Evolutionary conservation across 352 stramenopile species (phyloP).

Genomic region (Phytophthora cryptogea): DNA sequence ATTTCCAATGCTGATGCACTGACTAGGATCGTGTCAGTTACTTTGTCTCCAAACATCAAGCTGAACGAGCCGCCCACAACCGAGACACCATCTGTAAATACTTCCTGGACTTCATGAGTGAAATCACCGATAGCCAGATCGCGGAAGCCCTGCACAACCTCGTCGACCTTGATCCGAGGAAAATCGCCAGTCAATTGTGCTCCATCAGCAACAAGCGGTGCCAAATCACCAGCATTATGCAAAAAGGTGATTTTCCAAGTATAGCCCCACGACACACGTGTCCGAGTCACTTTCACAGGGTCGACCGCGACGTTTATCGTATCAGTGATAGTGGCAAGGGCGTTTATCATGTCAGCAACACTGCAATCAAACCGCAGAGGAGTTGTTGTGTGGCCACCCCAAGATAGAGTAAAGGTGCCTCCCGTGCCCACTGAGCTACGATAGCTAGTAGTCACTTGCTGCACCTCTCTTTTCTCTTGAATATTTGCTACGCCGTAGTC

Average conservation of each 20-base stretch:
- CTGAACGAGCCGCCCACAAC: slow-evolving; percentile 82
- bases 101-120: slow-evolving; percentile 82
- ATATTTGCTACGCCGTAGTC: slow-evolving; percentile 89
- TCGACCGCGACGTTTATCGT: slow-evolving; percentile 72
- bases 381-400: slow-evolving; percentile 81
- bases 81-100: slow-evolving; percentile 27
- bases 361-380: slow-evolving; percentile 75
- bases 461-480: slow-evolving; percentile 89
- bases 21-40: slow-evolving; percentile 72
- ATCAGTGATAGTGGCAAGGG: slow-evolving; percentile 80
- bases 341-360: slow-evolving; percentile 67
- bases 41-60: slow-evolving; percentile 90
- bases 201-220: slow-evolving; percentile 80
- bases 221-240: slow-evolving; percentile 88
- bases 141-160: slow-evolving; percentile 42
- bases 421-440: slow-evolving; percentile 62
- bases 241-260: slow-evolving; percentile 93
- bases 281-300: slow-evolving; percentile 76
- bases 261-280: slow-evolving; percentile 80
- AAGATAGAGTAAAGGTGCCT: slow-evolving; percentile 93
- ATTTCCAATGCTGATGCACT: slow-evolving; percentile 84
- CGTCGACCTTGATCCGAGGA: slow-evolving; percentile 76
- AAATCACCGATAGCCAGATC: slow-evolving; percentile 90
- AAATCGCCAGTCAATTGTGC: slow-evolving; percentile 89
- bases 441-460: slow-evolving; percentile 82